These are phyloP conservation scores for Silybum marianum DNA, from an alignment of 129 eudicot genomes.

Conservation along the genomic window DNA sequence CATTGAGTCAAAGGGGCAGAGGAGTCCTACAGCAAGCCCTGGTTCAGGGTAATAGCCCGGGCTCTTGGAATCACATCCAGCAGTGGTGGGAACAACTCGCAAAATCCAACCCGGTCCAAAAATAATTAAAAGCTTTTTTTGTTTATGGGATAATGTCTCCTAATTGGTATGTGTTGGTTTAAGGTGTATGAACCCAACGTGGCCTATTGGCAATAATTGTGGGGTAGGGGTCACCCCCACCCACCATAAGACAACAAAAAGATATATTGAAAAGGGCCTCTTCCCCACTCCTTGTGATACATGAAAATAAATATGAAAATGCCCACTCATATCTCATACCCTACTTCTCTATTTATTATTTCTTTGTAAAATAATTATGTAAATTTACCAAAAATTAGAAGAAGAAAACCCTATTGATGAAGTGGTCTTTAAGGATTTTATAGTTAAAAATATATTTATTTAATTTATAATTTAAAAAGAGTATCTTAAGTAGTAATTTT, in stretches of 20 bases:
- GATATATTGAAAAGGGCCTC: not conserved
- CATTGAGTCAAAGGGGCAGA: too few relatives aligned
- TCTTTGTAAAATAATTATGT: not conserved
- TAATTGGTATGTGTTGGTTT: not conserved
- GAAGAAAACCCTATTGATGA: not conserved
- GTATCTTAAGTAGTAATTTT: not conserved
- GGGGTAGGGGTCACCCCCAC: not conserved
- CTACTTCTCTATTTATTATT: not conserved
- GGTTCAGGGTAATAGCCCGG: too few relatives aligned
- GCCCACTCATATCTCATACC: not conserved
- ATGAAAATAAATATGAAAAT: not conserved
- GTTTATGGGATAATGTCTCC: not conserved
- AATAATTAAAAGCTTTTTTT: not conserved
- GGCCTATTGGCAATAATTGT: not conserved
- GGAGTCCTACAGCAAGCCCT: too few relatives aligned
- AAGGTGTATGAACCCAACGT: not conserved
- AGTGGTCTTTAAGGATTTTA: too few relatives aligned
- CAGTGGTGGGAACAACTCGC: too few relatives aligned
- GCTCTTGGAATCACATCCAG: too few relatives aligned
- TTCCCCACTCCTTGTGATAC: not conserved
- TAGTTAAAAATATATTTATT: too few relatives aligned
- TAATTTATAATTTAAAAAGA: too few relatives aligned
- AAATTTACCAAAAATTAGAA: not conserved
- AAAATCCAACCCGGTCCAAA: not conserved
- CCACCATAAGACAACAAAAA: not conserved